Base-by-base conservation (phyloP, 441 rosid genomes). In the Corymbia calophylla region DNA sequence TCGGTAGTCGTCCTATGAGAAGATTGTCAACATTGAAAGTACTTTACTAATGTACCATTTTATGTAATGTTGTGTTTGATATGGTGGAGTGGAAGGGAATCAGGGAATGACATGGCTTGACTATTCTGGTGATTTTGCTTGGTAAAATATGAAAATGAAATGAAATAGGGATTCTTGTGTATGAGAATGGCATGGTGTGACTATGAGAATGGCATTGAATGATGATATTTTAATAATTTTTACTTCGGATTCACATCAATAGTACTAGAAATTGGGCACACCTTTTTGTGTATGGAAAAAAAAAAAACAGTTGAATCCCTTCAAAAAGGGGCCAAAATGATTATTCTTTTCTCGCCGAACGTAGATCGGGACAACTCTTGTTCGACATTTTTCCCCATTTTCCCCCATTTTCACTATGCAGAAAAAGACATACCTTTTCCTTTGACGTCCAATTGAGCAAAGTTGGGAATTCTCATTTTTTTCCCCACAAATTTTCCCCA, bases 21-120 rank as follows among this genome's bases (percentile, higher is more conserved):
- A 13, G 3, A 0, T 62, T 17, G 0, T 13, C 0, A 2, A 32
- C 32, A 0, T 62, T 62, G 68, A 62, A 62, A 62, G 8, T 29
- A 29, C 8, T 62, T 62, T 29, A 62, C 32, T 13, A 29, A 29
- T 29, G 68, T 62, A 13, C 68, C 68, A 0, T 29, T 0, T 0
- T 14, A 62, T 14, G 32, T 62, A 6, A 62, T 62, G 68, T 13
- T 29, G 8, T 5, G 68, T 62, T 62, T 62, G 18, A 3, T 29
- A 29, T 62, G 32, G 32, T 1, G 4, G 25, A 55, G 58, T 8
- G 39, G 21, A 66, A 66, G 10, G 39, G 77, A 16, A 66, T 16
- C 23, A 0, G 1, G 77, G 3, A 16, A 31, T 64, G 73, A 17
- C 23, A 68, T 68, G 47, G 25, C 25, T 4, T 0, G 14, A 9